phyloP scores from a whole-genome alignment of 495 filamentous ascomycete genomes.

The Staphylotrichum tortipilum region DNA sequence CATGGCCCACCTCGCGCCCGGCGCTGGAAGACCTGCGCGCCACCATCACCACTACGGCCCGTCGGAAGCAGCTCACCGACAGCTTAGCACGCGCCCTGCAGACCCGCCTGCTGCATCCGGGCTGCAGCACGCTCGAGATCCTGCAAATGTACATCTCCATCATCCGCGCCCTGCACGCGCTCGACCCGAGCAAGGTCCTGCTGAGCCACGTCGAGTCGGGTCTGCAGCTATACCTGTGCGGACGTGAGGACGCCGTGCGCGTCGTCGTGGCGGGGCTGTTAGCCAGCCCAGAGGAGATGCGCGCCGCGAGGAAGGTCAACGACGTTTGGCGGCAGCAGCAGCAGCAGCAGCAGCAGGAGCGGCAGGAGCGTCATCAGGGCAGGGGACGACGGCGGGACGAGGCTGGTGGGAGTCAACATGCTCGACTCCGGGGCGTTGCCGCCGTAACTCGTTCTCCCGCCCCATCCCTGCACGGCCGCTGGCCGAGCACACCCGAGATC shows the following conservation, averaged over 20 bases:
- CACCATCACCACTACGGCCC: slow-evolving; percentile 46
- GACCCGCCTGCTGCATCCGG: slow-evolving; percentile 74
- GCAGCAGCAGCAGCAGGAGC: slow-evolving; percentile 1
- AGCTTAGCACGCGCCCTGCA: slow-evolving; percentile 61
- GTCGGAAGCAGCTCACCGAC: slow-evolving; percentile 55
- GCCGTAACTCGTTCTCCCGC: no score
- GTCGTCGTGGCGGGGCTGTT: slow-evolving; percentile 82
- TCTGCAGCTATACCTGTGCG: slow-evolving; percentile 77
- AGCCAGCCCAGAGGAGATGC: slow-evolving; percentile 49
- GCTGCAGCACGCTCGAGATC: slow-evolving; percentile 81
- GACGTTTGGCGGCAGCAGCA: slow-evolving; percentile 22
- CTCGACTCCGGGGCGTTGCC: no score
- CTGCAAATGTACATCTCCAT: slow-evolving; percentile 84
- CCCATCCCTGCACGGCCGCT: no score
- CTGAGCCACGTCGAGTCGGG: slow-evolving; percentile 76
- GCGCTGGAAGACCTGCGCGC: slow-evolving; percentile 67
- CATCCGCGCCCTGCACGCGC: slow-evolving; percentile 77
- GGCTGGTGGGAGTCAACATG: no score
- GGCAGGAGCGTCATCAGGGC: neutral
- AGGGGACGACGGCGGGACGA: neutral
- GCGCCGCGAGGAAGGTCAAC: slow-evolving; percentile 25
- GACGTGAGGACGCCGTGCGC: slow-evolving; percentile 86
- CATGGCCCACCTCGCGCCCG: slow-evolving; percentile 74
- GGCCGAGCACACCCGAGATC: slow-evolving; percentile 1
- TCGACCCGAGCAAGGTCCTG: slow-evolving; percentile 87